Evolutionary conservation across 805 yeast species (phyloP).

Genomic region (Starmerella roubikii): DNA sequence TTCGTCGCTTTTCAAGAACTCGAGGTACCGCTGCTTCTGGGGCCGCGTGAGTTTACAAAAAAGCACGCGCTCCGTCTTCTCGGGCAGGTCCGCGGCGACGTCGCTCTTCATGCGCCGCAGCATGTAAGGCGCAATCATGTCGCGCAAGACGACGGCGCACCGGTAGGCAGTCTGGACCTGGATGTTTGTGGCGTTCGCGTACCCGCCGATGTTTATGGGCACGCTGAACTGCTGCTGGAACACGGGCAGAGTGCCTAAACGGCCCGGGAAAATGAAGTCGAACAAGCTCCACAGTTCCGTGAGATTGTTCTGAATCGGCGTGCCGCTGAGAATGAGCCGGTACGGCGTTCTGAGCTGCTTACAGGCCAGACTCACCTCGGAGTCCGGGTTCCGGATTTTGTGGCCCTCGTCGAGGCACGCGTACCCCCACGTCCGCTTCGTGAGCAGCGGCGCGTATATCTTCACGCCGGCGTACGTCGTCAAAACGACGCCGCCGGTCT

Average conservation of each 20-base stretch:
- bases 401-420: conserved; percentile 93
- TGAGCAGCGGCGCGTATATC: conserved; percentile 46
- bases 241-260: conserved; percentile 87
- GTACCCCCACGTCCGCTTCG: conserved; percentile 76
- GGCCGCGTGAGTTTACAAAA: conserved; percentile 72
- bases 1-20: conserved; percentile 66
- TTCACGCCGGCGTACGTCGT: conserved; percentile 85
- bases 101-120: conserved; percentile 79
- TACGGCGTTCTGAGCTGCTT: conserved; percentile 76
- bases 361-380: conserved; percentile 72
- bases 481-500: conserved; percentile 67
- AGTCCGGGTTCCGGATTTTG: conserved; percentile 87
- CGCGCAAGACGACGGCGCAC: conserved; percentile 84
- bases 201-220: conserved; percentile 95
- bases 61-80: conserved; percentile 84
- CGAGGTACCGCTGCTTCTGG: conserved; percentile 62
- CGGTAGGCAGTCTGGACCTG: conserved; percentile 94
- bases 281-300: conserved; percentile 89
- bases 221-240: conserved; percentile 83
- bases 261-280: conserved; percentile 90
- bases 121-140: conserved; percentile 78
- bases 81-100: conserved; percentile 88
- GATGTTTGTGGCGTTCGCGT: conserved; percentile 89
- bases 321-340: conserved; percentile 80
- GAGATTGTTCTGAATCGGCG: conserved; percentile 90